These are phyloP conservation scores for Xylaria hypoxylon DNA, from an alignment of 2,329 filamentous ascomycete species.

Conservation along the genomic window DNA sequence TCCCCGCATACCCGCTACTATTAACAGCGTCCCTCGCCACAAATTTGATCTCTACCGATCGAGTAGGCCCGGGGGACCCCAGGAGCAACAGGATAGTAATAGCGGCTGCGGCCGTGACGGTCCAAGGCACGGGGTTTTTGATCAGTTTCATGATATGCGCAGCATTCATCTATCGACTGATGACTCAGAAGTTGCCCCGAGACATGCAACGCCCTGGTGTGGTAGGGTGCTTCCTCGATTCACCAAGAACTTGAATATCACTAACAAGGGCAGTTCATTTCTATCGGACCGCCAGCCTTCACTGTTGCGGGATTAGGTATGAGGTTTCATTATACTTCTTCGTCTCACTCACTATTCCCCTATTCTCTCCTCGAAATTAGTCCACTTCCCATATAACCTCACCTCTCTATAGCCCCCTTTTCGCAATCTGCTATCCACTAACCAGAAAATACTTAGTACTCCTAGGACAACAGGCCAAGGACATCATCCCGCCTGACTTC, in stretches of 20 bases:
- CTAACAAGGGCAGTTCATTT: conserved; percentile 71
- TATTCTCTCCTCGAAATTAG: no score
- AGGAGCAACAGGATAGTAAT: conserved; percentile 59
- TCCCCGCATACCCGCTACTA: conserved; percentile 84
- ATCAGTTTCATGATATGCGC: conserved; percentile 82
- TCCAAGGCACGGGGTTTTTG: conserved; percentile 67
- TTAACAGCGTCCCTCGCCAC: conserved; percentile 80
- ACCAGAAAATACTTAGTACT: conserved; percentile 50
- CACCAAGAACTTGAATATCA: neutral
- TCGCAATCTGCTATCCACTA: neutral
- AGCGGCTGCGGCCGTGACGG: conserved; percentile 61
- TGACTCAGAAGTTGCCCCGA: conserved; percentile 86
- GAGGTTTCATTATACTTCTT: conserved; percentile 17
- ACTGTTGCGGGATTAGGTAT: conserved; percentile 61
- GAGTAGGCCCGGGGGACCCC: conserved; percentile 43
- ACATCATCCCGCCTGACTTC: conserved; percentile 59
- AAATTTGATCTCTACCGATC: conserved; percentile 61
- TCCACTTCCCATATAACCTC: neutral
- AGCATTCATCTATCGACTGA: conserved; percentile 85
- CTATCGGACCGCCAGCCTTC: conserved; percentile 78
- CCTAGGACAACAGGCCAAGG: conserved; percentile 58
- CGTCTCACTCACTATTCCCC: neutral
- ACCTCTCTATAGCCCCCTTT: neutral
- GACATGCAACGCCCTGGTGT: conserved; percentile 83
- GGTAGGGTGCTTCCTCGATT: conserved; percentile 48